phyloP scores from a whole-genome alignment of 305 asterid species.

The Withania somnifera region DNA sequence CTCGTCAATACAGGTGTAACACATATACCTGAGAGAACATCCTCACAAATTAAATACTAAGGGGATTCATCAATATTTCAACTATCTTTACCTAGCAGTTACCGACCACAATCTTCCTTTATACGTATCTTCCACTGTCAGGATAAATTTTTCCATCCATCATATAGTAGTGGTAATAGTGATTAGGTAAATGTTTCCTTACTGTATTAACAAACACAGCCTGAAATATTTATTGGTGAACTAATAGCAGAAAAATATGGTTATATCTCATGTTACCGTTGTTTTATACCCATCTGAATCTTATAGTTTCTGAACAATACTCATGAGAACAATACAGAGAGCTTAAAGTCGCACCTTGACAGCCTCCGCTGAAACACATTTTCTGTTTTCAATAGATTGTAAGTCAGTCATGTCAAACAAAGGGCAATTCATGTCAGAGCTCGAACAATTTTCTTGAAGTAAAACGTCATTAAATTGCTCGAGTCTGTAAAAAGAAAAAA shows the following conservation, averaged over 20 bases:
- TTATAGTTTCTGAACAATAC: background rate
- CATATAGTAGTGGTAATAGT: background rate
- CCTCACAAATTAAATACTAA: background rate
- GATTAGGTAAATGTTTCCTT: no score
- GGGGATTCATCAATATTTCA: background rate
- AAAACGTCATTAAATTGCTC: slow-evolving; percentile 88
- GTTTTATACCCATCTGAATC: background rate
- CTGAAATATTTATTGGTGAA: background rate
- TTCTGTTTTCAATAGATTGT: slow-evolving; percentile 41
- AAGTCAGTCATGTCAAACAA: slow-evolving; percentile 48
- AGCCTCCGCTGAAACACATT: slow-evolving; percentile 39
- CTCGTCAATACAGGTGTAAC: background rate
- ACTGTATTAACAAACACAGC: background rate
- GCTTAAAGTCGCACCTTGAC: slow-evolving; percentile 39
- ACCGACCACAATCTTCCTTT: background rate
- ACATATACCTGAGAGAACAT: no score
- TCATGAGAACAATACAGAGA: background rate
- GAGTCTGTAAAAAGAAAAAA: slow-evolving; percentile 39
- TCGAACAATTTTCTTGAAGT: slow-evolving; percentile 57
- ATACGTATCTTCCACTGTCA: background rate
- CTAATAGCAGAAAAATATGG: background rate
- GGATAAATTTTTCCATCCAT: background rate
- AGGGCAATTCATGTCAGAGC: slow-evolving; percentile 37
- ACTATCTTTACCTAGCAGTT: background rate
- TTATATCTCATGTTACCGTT: background rate